phyloP scores from a whole-genome alignment of 106 monocot genomes.

The Ottelia alismoides region DNA sequence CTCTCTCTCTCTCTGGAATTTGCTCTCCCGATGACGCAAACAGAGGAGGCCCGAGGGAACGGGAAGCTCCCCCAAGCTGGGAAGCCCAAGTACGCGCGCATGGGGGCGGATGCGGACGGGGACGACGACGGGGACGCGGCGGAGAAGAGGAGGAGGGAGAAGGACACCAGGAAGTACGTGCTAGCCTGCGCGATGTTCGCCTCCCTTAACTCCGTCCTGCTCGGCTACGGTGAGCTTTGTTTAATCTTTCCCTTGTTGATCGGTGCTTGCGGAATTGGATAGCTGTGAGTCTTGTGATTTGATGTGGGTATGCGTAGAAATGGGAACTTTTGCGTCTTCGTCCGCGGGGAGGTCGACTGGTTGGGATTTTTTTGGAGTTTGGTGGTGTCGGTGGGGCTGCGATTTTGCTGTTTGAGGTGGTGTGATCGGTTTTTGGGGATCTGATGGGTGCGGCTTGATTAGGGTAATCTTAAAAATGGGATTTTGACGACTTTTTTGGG shows the following conservation, averaged over 20 bases:
- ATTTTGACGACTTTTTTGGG: no score
- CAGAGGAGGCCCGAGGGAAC: background rate
- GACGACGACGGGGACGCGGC: conserved; percentile 5
- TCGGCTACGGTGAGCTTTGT: conserved; percentile 73
- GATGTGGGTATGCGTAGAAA: no score
- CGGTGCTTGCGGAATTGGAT: no score
- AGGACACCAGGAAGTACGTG: conserved; percentile 47
- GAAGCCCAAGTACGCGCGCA: conserved; percentile 44
- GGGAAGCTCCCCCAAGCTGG: conserved; percentile 17
- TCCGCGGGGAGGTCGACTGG: no score
- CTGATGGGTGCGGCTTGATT: no score
- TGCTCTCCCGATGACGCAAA: background rate
- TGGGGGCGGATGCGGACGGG: conserved; percentile 3
- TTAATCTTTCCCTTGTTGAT: background rate
- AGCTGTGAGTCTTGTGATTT: no score
- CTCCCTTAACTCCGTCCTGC: conserved; percentile 91
- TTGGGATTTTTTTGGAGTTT: no score
- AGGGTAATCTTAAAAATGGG: no score
- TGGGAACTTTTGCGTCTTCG: no score
- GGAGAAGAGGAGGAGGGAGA: conserved; percentile 6
- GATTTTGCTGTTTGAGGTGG: no score
- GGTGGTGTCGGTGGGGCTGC: no score
- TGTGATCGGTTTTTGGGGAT: no score
- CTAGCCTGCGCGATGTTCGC: conserved; percentile 88
- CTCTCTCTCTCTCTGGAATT: background rate